Base-by-base conservation (phyloP, 345 rosid genomes). In the Mangifera indica region DNA sequence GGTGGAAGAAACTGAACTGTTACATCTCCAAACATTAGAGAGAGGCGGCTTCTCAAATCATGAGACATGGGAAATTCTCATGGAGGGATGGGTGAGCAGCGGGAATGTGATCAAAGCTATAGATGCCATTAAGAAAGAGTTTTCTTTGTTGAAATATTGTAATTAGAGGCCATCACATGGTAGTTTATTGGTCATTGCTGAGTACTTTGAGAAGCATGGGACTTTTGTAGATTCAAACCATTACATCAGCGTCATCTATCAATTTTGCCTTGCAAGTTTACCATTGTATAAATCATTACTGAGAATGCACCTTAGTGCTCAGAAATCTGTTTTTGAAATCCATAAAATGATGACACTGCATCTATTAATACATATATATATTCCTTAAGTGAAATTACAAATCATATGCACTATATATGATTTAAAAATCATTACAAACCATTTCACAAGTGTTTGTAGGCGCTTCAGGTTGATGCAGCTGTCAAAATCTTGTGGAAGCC, bases 61-160 rank as follows among this genome's bases (percentile, higher is more conserved):
- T 72, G 87, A 87, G 81, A 87, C 92, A 15, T 89, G 92, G 94
- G 94, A 89, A 56, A 89, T 89, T 61, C 75, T 89, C 18, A 81
- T 77, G 81, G 92, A 89, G 76, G 92, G 89, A 29, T 84, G 87
- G 87, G 80, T 86, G 70, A 84, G 77, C 63, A 66, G 77, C 73
- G 62, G 67, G 55, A 70, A 78, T 62, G 83, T 87, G 88, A 84
- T 72, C n/a, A 84, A 87, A 69, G 92, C 90, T 42, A 55, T 86
- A 24, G 72, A 75, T 74, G 87, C 90, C 49, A 78, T 87, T 89
- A 81, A 68, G 80, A 67, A 66, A 71, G 84, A 75, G 18, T 77
- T 87, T 46, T 7, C 72, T 13, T 57, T 82, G 78, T 66, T 84
- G 85, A 79, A 82, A 67, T 34, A 63, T n/a, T 86, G 90, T 73